Percentiles rank a stretch among this genome's conserved stretches.
Conservation (phyloP, 768 basidiomycete species). For the Hypholoma fasciculare region DNA sequence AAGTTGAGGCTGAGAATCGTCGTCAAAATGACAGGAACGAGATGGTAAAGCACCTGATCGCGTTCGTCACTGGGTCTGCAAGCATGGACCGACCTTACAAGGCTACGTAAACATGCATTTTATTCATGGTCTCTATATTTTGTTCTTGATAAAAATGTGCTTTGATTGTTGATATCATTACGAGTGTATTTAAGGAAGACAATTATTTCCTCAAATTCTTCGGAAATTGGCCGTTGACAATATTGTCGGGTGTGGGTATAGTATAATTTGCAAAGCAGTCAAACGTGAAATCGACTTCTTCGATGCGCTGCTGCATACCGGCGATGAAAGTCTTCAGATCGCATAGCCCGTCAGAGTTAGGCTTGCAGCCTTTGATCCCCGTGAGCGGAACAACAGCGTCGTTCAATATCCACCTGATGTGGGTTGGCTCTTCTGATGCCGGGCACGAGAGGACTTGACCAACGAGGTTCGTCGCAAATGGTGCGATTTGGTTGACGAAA, state of each 20-base stretch:
- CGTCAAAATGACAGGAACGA: too few species aligned
- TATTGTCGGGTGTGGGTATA: slow-evolving; percentile 39
- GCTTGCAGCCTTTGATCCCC: slow-evolving; percentile 59
- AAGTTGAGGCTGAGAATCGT: too few species aligned
- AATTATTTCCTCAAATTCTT: slow-evolving; percentile 13
- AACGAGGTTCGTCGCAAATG: slow-evolving; percentile 35
- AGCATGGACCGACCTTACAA: too few species aligned
- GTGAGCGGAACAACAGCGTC: slow-evolving; percentile 73
- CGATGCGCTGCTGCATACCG: slow-evolving; percentile 55
- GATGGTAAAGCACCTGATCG: too few species aligned
- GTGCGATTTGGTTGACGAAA: slow-evolving; percentile 29
- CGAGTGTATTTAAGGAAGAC: too few species aligned
- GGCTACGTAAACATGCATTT: too few species aligned
- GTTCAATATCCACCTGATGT: slow-evolving; percentile 73
- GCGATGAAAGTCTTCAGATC: slow-evolving; percentile 57
- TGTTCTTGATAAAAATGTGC: too few species aligned
- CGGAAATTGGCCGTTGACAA: slow-evolving; percentile 36
- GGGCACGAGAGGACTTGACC: slow-evolving; percentile 49
- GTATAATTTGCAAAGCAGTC: slow-evolving; percentile 60
- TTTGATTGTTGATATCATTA: too few species aligned
- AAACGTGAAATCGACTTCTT: slow-evolving; percentile 59
- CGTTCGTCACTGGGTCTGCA: too few species aligned
- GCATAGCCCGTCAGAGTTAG: slow-evolving; percentile 61
- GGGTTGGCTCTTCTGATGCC: slow-evolving; percentile 24
- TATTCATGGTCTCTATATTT: too few species aligned